Evolutionary conservation across 441 rosid species (phyloP).

Genomic region (Gossypium davidsonii): DNA sequence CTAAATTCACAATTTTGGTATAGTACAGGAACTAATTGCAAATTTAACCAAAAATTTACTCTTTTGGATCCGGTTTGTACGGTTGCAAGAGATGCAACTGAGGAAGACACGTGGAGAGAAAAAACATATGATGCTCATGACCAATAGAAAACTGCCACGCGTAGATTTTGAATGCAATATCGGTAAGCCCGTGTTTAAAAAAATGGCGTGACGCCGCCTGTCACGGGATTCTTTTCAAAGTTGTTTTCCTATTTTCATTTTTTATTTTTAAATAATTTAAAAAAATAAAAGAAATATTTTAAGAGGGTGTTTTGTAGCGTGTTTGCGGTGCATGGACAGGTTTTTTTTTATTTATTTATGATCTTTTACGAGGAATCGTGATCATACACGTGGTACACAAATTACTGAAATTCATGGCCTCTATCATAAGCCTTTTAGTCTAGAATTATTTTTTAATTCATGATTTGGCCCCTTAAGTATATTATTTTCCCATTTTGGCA

Average conservation of each 20-base stretch:
- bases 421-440: background rate
- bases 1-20: too few species aligned
- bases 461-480: too few species aligned
- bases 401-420: background rate
- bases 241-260: background rate
- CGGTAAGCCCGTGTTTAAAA: background rate
- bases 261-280: too few species aligned
- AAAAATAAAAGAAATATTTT: too few species aligned
- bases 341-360: too few species aligned
- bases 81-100: background rate
- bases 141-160: background rate
- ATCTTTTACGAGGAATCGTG: background rate
- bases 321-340: background rate
- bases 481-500: too few species aligned
- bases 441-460: too few species aligned
- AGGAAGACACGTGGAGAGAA: background rate
- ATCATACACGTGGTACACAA: background rate
- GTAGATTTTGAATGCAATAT: background rate
- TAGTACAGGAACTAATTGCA: too few species aligned
- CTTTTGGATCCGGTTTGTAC: slow-evolving; percentile 2
- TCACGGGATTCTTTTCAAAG: slow-evolving; percentile 3
- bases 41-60: background rate
- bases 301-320: background rate
- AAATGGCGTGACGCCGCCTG: background rate
- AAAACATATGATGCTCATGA: too few species aligned